These are phyloP conservation scores for Populus hybrid DNA, from an alignment of 441 rosid species.

Conservation along the genomic window DNA sequence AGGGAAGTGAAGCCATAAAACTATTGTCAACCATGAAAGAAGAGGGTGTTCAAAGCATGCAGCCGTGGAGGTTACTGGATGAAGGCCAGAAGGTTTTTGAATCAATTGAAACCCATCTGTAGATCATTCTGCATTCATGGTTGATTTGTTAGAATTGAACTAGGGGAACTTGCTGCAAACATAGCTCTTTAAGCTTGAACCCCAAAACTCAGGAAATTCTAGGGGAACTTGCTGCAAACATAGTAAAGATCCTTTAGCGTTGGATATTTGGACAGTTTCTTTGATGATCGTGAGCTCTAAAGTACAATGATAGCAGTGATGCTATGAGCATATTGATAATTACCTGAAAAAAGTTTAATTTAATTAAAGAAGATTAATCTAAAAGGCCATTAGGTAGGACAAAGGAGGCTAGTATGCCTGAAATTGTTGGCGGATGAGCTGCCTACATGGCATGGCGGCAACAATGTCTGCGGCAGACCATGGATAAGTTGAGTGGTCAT, in stretches of 20 bases:
- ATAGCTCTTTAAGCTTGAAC: constrained; percentile 51
- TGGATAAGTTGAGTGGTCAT: too few species aligned
- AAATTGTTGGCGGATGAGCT: too few species aligned
- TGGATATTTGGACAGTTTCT: too few species aligned
- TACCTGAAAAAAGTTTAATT: too few species aligned
- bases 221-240: constrained; percentile 55
- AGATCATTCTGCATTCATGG: constrained; percentile 58
- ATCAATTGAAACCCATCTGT: constrained; percentile 46
- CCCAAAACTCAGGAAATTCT: constrained; percentile 55
- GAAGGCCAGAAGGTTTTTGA: constrained; percentile 46
- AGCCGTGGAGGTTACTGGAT: constrained; percentile 56
- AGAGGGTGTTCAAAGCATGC: constrained; percentile 45
- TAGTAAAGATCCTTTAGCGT: constrained; percentile 1
- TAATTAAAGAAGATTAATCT: too few species aligned
- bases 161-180: constrained; percentile 54
- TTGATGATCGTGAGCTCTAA: too few species aligned
- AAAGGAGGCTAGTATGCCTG: too few species aligned
- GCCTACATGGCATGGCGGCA: not conserved
- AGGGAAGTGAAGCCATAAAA: constrained; percentile 43
- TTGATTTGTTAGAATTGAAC: constrained; percentile 45
- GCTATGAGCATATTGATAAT: too few species aligned
- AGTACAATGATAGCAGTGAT: too few species aligned
- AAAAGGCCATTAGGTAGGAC: too few species aligned
- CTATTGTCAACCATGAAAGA: constrained; percentile 41
- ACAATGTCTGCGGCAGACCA: too few species aligned